Evolutionary conservation across 495 filamentous ascomycete genomes (phyloP).

Genomic region (Penicillium steckii): DNA sequence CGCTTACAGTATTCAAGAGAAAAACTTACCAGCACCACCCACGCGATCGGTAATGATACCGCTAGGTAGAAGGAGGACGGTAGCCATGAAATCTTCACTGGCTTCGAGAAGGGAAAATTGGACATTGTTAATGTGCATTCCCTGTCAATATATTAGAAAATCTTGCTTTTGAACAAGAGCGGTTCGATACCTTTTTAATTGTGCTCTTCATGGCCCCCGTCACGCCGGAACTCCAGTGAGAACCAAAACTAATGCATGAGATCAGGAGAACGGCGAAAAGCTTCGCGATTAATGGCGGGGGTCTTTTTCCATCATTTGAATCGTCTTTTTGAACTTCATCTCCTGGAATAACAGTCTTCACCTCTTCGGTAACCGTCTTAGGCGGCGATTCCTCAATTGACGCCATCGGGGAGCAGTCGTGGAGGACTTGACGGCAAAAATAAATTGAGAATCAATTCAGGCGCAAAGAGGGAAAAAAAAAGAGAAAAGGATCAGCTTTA

Average conservation of each 20-base stretch:
- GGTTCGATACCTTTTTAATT: conserved; percentile 37
- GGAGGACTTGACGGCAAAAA: neutral
- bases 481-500: too few species aligned
- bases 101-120: conserved; percentile 45
- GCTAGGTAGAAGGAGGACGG: conserved; percentile 39
- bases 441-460: neutral
- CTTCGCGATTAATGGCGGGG: conserved; percentile 36
- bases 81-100: conserved; percentile 48
- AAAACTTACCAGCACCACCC: conserved; percentile 38
- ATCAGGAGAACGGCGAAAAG: conserved; percentile 36
- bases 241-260: conserved; percentile 44
- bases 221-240: conserved; percentile 41
- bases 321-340: neutral
- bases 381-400: conserved; percentile 3
- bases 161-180: neutral
- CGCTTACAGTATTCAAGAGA: neutral
- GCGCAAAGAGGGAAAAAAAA: neutral
- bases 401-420: too few species aligned
- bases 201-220: conserved; percentile 48
- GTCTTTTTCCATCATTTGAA: conserved; percentile 16
- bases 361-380: conserved; percentile 13
- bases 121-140: conserved; percentile 41
- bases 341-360: neutral
- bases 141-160: conserved; percentile 16
- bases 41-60: conserved; percentile 45